Evolutionary conservation across 495 filamentous ascomycete genomes (phyloP).

Genomic region (Neurospora intermedia): DNA sequence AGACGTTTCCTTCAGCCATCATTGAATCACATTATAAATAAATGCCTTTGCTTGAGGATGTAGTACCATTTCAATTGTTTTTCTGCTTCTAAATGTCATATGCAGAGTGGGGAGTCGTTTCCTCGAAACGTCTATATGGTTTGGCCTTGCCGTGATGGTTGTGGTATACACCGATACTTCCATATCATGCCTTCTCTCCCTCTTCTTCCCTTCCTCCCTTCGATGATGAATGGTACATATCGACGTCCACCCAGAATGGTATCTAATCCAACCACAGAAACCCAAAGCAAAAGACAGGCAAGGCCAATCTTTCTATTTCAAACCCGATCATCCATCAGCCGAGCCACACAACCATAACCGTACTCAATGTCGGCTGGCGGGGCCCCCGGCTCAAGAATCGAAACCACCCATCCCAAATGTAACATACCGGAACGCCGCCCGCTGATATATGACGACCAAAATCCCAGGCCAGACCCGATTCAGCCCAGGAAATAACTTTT

Average conservation of each 20-base stretch:
- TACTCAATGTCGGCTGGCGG: neutral
- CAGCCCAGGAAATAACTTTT: neutral
- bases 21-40: too few relatives aligned
- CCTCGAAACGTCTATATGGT: neutral
- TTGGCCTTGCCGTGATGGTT: neutral
- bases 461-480: neutral
- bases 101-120: neutral
- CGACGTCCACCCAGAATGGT: neutral
- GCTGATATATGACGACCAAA: neutral
- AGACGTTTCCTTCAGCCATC: too few relatives aligned
- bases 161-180: neutral
- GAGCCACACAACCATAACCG: neutral
- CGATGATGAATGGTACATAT: neutral
- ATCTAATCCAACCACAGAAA: neutral
- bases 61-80: neutral
- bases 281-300: neutral
- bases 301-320: neutral
- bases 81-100: neutral
- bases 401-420: neutral
- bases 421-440: neutral
- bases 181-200: neutral
- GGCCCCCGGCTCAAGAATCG: neutral
- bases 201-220: neutral
- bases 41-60: too few relatives aligned
- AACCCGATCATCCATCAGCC: neutral